Base-by-base conservation (phyloP, 352 stramenopile species). In the Phytophthora tubulina region DNA sequence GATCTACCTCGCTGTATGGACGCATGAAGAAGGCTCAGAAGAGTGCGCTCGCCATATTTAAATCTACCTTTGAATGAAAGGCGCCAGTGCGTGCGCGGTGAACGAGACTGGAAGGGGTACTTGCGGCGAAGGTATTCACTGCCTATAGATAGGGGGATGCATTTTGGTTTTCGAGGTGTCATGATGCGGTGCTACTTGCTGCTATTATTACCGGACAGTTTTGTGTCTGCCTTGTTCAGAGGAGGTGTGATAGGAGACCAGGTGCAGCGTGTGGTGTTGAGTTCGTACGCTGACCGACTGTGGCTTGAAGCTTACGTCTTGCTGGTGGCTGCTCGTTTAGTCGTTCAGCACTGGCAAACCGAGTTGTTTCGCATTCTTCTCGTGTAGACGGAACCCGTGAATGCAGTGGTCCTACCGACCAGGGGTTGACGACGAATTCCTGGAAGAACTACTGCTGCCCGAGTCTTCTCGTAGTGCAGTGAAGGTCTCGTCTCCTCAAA, bases 11-110 rank as follows among this genome's bases (percentile, higher is more conserved):
- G 44, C 73, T 94, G 30, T 94, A 94, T 61, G 85, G 86, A 41
- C 85, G 85, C 32, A 94, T 94, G 86, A 94, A 94, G 68, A 91
- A 92, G 57, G 85, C 82, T 33, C 84, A 91, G 71, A 92, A 92
- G 74, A 94, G 76, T 68, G 86, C 85, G 32, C 80, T 92, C 44
- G 85, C 86, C 55, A 94, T 94, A 76, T 91, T 94, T 80, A 92
- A 91, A 68, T 85, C 84, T 39, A 92, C 85, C 14, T 94, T 94
- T 67, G 86, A 93, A 72, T 93, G 81, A 92, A 69, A 69, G 31
- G 41, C 27, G 39, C 32, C 44, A 46, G 17, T 49, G 39, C 33
- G 30, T 38, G 36, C 31, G 44, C 5, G 41, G 41, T 63, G 58
- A 67, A 57, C 38, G 49, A 64, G 49, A 56, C 35, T 27, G 45